A percentile compares a stretch with the other conserved stretches of the same genome.
Evolutionary conservation across 2,329 filamentous ascomycete species (phyloP).

Genomic region (Arthrobotrys sphaeroides): DNA sequence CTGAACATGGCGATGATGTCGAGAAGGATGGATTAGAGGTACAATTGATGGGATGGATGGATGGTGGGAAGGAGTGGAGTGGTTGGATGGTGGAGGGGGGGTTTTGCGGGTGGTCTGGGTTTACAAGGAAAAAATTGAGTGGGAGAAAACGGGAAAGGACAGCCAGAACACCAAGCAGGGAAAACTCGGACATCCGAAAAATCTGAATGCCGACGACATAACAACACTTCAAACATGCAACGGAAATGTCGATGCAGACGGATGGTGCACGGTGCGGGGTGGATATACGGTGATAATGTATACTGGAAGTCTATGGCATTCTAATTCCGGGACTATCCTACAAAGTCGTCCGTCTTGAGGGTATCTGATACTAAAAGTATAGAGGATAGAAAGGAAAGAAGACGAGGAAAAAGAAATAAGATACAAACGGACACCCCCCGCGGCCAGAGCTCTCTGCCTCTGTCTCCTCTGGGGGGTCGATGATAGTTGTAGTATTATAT

Average conservation of each 20-base stretch:
- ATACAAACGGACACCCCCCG: constrained; percentile 5
- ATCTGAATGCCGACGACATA: constrained; percentile 51
- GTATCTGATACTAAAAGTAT: constrained; percentile 46
- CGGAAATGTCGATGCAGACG: background rate
- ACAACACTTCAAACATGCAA: constrained; percentile 32
- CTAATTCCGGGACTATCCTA: constrained; percentile 47
- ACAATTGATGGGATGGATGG: constrained; percentile 51
- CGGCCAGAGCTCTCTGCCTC: background rate
- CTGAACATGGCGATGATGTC: constrained; percentile 83
- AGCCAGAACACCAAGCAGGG: constrained; percentile 28
- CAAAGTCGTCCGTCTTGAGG: constrained; percentile 51
- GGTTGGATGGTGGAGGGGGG: constrained; percentile 48
- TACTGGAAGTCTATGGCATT: constrained; percentile 21
- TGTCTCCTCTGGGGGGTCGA: background rate
- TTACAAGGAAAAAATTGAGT: constrained; percentile 54
- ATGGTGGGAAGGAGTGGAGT: constrained; percentile 53
- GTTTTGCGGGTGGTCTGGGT: constrained; percentile 39
- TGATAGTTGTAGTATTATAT: constrained; percentile 17
- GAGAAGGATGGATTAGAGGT: constrained; percentile 60
- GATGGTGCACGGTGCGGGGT: too few species aligned
- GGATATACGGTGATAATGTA: background rate
- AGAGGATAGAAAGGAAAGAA: constrained; percentile 16
- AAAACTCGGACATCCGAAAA: constrained; percentile 53
- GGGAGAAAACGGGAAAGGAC: constrained; percentile 37
- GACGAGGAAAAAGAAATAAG: constrained; percentile 28